Evolutionary conservation across 352 stramenopile genomes (phyloP), one percentile per base, ranked within the genome.

Genomic region (Albugo candida): DNA sequence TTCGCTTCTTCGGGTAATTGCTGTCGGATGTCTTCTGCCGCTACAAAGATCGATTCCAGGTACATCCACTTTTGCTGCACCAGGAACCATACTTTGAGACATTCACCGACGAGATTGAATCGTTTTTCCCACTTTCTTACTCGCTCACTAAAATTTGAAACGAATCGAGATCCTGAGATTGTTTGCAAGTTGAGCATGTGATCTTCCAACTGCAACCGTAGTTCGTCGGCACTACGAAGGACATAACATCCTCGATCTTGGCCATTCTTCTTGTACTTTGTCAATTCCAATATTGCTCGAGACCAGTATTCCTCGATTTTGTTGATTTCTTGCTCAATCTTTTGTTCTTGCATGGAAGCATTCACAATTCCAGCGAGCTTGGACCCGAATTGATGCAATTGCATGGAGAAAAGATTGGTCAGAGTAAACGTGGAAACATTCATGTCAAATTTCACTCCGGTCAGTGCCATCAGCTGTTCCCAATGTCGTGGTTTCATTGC

Each of bases 11-110:
- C 86, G 0, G 85, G 86, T 5, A 96, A 58, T 52, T 96, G 86
- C 47, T 95, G 80, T 0, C 86, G 79, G 56, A 96, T 96, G 53
- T 96, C 86, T 54, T 96, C 85, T 0, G 81, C 80, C 2, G 83
- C 83, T 11, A 95, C 79, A 47, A 96, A 96, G 55, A 96, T 96
- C 49, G 75, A 92, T 52, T 96, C 86, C 14, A 96, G 71, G 53
- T 96, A 96, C 84, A 96, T 95, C 86, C 86, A 96, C 61, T 96
- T 94, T 27, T 83, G 75, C 63, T 96, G 86, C 13, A 96, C 86
- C 18, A 92, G 70, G 47, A 93, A 95, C 84, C 84, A 95, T 50
- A 94, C 70, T 53, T 96, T 83, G 0, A 96, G 47, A 27, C 74
- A 92, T 45, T 96, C 86, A 52, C 89, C 92, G 40, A 96, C 82